Evolutionary conservation across 345 rosid species (phyloP), one percentile per base, ranked within the genome.

Genomic region (Cardiospermum halicacabum): DNA sequence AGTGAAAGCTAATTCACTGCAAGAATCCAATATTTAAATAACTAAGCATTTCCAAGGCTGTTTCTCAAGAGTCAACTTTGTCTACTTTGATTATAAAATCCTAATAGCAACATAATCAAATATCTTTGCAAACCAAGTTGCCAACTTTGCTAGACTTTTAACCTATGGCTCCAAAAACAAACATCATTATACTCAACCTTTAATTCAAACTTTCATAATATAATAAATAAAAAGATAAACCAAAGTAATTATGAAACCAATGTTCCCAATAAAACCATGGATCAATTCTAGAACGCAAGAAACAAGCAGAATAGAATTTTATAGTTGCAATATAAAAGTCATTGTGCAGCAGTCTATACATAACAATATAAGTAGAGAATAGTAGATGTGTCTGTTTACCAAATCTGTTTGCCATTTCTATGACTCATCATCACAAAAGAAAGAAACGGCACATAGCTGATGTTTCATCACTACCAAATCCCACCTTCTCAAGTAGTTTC

Each of bases 301-400:
- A 34, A 34, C 39, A 34, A 34, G 10, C 39, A 34, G 8, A 5
- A 34, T n/a, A n/a, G n/a, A n/a, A n/a, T 32, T 32, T 32, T 12
- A 43, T 4, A 19, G 48, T 16, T 49, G 19, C 31, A 5, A 7
- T 22, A n/a, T 13, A 9, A 49, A 49, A 16, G 34, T 53, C 68
- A 25, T 5, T n/a, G n/a, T n/a, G n/a, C n/a, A 53, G 68, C 16
- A 53, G 27, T 11, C 26, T 24, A 49, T 9, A 49, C 22, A 24
- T 50, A 50, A 50, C 4, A 64, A 22, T 34, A 57, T 37, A 21
- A 10, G 12, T 11, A 11, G 43, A 2, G 48, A 11, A 34, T 32
- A 69, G 19, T 58, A 22, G 40, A 51, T 51, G 11, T 15, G 32
- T 63, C 68, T 26, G 62, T 47, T 22, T 26, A 69, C 55, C 26